Conservation (phyloP, 2,329 filamentous ascomycete species). For the Stromatinia cepivora region DNA sequence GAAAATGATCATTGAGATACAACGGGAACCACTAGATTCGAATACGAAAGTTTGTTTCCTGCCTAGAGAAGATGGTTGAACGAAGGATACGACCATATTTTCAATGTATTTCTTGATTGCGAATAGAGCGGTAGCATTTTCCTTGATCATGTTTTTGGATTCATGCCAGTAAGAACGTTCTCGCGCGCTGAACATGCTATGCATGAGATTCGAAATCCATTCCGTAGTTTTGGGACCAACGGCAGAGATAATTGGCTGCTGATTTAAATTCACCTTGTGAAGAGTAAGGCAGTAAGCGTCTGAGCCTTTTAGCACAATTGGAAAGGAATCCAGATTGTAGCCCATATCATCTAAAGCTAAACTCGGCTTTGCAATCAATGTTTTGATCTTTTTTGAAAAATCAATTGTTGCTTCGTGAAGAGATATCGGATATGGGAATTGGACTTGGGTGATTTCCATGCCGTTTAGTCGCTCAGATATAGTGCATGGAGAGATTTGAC, state of each 20-base stretch:
- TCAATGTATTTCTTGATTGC: too few species aligned
- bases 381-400: not conserved
- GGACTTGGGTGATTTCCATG: not conserved
- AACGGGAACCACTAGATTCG: not conserved
- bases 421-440: not conserved
- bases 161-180: not conserved
- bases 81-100: not conserved
- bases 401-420: not conserved
- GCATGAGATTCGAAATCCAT: not conserved
- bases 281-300: constrained; percentile 2
- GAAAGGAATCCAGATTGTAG: not conserved
- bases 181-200: not conserved
- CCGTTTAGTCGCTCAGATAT: not conserved
- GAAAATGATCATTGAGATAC: constrained; percentile 17
- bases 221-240: not conserved
- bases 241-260: not conserved
- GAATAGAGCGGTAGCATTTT: not conserved
- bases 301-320: not conserved
- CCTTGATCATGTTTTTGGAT: not conserved
- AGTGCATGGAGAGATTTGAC: constrained; percentile 3
- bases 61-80: not conserved
- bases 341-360: not conserved
- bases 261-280: not conserved
- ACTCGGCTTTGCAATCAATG: not conserved
- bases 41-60: not conserved